Percentiles rank a stretch among this genome's conserved stretches.
These are phyloP conservation scores for Aspergillus bertholletiae DNA, from an alignment of 495 filamentous ascomycete species.

Conservation along the genomic window DNA sequence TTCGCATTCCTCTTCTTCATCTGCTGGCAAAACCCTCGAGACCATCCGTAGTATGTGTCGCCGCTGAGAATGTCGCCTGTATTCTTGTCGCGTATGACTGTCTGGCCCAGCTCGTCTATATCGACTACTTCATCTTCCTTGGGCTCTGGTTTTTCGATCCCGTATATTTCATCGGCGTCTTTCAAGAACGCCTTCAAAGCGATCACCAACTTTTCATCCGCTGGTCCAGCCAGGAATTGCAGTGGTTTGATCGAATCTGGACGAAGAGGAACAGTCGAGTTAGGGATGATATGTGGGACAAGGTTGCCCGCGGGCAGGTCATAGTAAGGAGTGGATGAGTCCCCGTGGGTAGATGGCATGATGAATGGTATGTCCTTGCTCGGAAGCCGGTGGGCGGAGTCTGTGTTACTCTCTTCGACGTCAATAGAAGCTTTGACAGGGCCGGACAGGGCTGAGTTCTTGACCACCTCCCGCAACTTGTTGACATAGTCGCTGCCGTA, in stretches of 20 bases:
- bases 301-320: slow-evolving; percentile 83
- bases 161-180: slow-evolving; percentile 64
- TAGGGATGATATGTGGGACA: slow-evolving; percentile 72
- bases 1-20: slow-evolving; percentile 62
- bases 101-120: slow-evolving; percentile 71
- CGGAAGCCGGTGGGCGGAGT: slow-evolving; percentile 23
- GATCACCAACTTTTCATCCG: slow-evolving; percentile 57
- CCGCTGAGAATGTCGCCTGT: slow-evolving; percentile 57
- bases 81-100: slow-evolving; percentile 55
- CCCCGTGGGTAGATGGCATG: slow-evolving; percentile 76
- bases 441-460: slow-evolving; percentile 39
- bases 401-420: slow-evolving; percentile 16
- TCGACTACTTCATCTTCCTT: slow-evolving; percentile 45
- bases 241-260: slow-evolving; percentile 69
- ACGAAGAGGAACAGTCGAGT: slow-evolving; percentile 70
- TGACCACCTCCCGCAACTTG: slow-evolving; percentile 57
- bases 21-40: slow-evolving; percentile 70
- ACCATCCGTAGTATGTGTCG: slow-evolving; percentile 87
- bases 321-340: slow-evolving; percentile 70
- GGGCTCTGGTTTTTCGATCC: slow-evolving; percentile 32
- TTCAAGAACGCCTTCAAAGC: slow-evolving; percentile 67
- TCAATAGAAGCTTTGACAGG: slow-evolving; percentile 23
- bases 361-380: slow-evolving; percentile 59
- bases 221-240: slow-evolving; percentile 68
- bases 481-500: slow-evolving; percentile 56